A percentile compares a stretch with the other conserved stretches of the same genome.
phyloP scores from a whole-genome alignment of 2,329 filamentous ascomycete genomes.

The Penicillium sp. region DNA sequence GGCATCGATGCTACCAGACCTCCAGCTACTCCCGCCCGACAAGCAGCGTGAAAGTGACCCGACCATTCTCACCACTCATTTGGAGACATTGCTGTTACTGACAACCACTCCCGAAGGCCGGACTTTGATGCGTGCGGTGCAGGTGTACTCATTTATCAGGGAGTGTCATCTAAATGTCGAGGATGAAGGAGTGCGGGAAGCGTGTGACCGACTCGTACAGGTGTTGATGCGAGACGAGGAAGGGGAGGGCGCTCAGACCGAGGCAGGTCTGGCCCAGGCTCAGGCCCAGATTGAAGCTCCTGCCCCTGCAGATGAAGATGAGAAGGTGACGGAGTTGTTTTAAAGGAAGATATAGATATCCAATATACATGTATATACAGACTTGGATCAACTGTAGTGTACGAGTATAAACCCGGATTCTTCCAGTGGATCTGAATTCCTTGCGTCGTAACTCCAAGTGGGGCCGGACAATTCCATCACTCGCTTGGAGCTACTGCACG shows the following conservation, averaged over 20 bases:
- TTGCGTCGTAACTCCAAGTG: neutral
- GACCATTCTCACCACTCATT: constrained; percentile 77
- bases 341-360: constrained; percentile 20
- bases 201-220: constrained; percentile 86
- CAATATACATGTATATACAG: neutral
- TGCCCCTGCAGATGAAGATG: constrained; percentile 40
- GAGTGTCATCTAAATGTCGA: constrained; percentile 79
- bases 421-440: too few species aligned
- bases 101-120: constrained; percentile 75
- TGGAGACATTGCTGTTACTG: constrained; percentile 83
- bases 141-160: constrained; percentile 85
- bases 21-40: constrained; percentile 85
- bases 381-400: neutral
- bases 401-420: too few species aligned
- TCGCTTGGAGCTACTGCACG: constrained; percentile 14
- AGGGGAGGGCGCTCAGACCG: constrained; percentile 48
- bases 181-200: constrained; percentile 77
- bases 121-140: constrained; percentile 70
- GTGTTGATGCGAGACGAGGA: constrained; percentile 80
- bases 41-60: constrained; percentile 79
- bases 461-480: neutral
- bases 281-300: constrained; percentile 29
- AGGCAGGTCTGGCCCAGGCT: constrained; percentile 44
- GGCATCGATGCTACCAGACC: constrained; percentile 81
- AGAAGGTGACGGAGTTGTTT: constrained; percentile 48